A percentile compares a stretch with the other conserved stretches of the same genome.
Conservation (phyloP, 2,329 filamentous ascomycete species). For the Xenosphaeropsis pyriputrescens region DNA sequence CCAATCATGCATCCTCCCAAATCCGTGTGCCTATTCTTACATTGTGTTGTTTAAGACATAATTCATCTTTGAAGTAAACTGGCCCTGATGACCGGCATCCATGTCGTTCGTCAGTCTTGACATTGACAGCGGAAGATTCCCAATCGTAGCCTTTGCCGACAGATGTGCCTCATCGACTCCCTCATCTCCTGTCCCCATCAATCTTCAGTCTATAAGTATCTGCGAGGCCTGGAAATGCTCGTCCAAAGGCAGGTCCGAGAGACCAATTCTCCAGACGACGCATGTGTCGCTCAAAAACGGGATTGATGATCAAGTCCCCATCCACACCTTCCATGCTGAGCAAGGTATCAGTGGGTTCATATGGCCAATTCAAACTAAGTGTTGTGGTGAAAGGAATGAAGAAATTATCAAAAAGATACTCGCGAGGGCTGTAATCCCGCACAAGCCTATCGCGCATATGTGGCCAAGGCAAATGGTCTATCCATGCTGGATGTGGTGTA, state of each 20-base stretch:
- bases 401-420: slow-evolving; percentile 63
- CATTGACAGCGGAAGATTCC: no score
- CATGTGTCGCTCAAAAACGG: slow-evolving; percentile 72
- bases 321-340: slow-evolving; percentile 22
- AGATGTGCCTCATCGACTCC: background rate
- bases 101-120: no score
- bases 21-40: no score
- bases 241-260: slow-evolving; percentile 53
- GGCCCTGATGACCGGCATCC: no score
- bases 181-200: slow-evolving; percentile 10
- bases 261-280: slow-evolving; percentile 69
- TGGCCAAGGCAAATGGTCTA: slow-evolving; percentile 72
- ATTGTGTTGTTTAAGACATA: no score
- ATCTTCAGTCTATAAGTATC: slow-evolving; percentile 22
- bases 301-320: slow-evolving; percentile 61
- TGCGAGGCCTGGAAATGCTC: slow-evolving; percentile 43
- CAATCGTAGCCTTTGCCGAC: background rate
- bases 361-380: slow-evolving; percentile 71
- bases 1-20: no score
- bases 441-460: slow-evolving; percentile 56
- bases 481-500: slow-evolving; percentile 61
- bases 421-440: slow-evolving; percentile 26
- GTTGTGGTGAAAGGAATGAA: slow-evolving; percentile 71
- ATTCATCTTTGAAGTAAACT: no score
- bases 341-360: slow-evolving; percentile 58